Evolutionary conservation across 2,329 filamentous ascomycete species (phyloP).

Genomic region (Aaosphaeria pasadenensis): DNA sequence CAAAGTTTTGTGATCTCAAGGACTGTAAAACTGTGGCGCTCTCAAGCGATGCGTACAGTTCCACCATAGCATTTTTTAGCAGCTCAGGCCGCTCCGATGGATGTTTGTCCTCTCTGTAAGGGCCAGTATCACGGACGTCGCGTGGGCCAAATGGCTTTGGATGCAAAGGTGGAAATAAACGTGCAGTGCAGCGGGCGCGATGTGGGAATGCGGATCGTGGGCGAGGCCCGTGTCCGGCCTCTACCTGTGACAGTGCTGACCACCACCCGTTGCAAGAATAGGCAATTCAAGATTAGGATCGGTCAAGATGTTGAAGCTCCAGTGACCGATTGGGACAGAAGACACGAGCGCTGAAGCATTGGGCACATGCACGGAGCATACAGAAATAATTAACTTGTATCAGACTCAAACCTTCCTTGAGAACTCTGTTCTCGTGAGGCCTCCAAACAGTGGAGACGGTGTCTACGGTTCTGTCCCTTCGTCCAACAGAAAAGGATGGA

Average conservation of each 20-base stretch:
- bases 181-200: conserved; percentile 40
- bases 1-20: conserved; percentile 3
- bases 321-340: conserved; percentile 6
- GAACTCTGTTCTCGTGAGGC: conserved; percentile 11
- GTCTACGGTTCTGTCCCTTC: conserved; percentile 17
- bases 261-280: conserved; percentile 20
- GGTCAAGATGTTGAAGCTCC: conserved; percentile 1
- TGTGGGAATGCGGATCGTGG: conserved; percentile 36
- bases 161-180: conserved; percentile 40
- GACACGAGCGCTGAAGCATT: conserved; percentile 5
- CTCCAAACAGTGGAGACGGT: conserved; percentile 24
- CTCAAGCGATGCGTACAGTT: conserved; percentile 26
- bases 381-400: conserved; percentile 6
- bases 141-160: conserved; percentile 29
- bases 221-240: conserved; percentile 26
- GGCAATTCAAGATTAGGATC: conserved; percentile 17
- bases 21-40: conserved; percentile 17
- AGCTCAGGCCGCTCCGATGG: background rate
- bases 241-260: conserved; percentile 35
- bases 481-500: conserved; percentile 27
- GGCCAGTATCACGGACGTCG: conserved; percentile 28
- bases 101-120: conserved; percentile 8
- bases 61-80: conserved; percentile 10
- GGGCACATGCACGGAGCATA: conserved; percentile 6
- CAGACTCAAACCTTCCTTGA: conserved; percentile 8